A percentile compares a stretch with the other conserved stretches of the same genome.
phyloP scores from a whole-genome alignment of 768 basidiomycete genomes.

The Dictyophora rubrovolvata region DNA sequence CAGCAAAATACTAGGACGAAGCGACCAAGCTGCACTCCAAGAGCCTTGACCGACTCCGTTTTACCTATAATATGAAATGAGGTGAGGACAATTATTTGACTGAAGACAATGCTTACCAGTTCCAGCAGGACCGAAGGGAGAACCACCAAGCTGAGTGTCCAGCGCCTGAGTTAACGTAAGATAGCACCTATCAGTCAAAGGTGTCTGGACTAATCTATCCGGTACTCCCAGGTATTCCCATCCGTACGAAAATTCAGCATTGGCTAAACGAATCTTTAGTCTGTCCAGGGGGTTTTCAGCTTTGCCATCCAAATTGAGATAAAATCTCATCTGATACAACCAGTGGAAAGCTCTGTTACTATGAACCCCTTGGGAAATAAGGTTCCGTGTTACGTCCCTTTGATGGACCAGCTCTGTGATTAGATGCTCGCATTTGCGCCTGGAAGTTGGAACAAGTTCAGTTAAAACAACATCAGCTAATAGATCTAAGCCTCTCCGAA shows the following conservation, averaged over 20 bases:
- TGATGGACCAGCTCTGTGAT: slow-evolving; percentile 99
- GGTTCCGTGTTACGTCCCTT: slow-evolving; percentile 81
- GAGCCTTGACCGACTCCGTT: slow-evolving; percentile 98
- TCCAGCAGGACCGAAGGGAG: slow-evolving; percentile 97
- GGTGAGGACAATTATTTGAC: slow-evolving; percentile 2
- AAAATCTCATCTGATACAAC: slow-evolving; percentile 99
- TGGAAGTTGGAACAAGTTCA: slow-evolving; percentile 82
- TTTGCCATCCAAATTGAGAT: slow-evolving; percentile 49
- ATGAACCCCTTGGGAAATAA: slow-evolving; percentile 53
- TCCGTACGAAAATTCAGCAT: slow-evolving; percentile 90
- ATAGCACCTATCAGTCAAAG: slow-evolving; percentile 93
- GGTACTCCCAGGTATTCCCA: slow-evolving; percentile 98
- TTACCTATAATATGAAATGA: slow-evolving; percentile 49
- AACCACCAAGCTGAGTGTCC: slow-evolving; percentile 89
- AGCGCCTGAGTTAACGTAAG: slow-evolving; percentile 93
- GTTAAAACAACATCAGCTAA: slow-evolving; percentile 95
- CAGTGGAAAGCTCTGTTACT: slow-evolving; percentile 76
- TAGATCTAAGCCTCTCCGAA: slow-evolving; percentile 78
- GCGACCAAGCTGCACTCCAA: slow-evolving; percentile 93
- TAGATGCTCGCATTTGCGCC: slow-evolving; percentile 95
- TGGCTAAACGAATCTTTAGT: slow-evolving; percentile 73
- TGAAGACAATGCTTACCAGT: slow-evolving; percentile 47
- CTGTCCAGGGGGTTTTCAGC: slow-evolving; percentile 72
- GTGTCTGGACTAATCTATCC: slow-evolving; percentile 95
- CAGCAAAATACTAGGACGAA: slow-evolving; percentile 99